A percentile compares a stretch with the other conserved stretches of the same genome.
These are phyloP conservation scores for Colletotrichum australisinense DNA, from an alignment of 2,329 filamentous ascomycete species.

Conservation along the genomic window DNA sequence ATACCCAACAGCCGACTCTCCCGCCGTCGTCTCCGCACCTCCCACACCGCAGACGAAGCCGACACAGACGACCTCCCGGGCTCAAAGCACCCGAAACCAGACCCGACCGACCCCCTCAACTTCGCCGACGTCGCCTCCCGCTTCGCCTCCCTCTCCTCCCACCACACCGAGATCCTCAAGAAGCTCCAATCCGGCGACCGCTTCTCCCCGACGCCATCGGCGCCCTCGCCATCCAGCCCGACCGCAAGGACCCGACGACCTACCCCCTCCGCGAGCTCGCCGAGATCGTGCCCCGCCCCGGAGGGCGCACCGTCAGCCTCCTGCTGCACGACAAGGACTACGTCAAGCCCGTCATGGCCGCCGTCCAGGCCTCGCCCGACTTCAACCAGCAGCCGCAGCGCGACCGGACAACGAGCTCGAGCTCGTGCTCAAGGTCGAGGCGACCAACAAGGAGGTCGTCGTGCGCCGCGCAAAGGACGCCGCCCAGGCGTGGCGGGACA, in stretches of 20 bases:
- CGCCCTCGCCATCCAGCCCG: conserved; percentile 52
- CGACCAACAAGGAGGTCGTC: conserved; percentile 61
- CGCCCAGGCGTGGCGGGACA: conserved; percentile 62
- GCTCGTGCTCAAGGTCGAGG: conserved; percentile 65
- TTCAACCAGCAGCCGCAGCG: conserved; percentile 73
- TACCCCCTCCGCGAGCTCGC: conserved; percentile 68
- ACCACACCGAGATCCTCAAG: conserved; percentile 54
- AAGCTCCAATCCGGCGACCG: conserved; percentile 59
- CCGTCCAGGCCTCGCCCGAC: conserved; percentile 61
- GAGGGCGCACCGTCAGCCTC: conserved; percentile 53
- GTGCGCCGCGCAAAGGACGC: conserved; percentile 55
- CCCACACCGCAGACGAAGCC: conserved; percentile 38
- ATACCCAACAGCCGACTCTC: conserved; percentile 35
- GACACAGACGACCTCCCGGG: conserved; percentile 35
- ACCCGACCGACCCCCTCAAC: conserved; percentile 59
- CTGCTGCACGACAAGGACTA: conserved; percentile 55
- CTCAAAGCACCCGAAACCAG: conserved; percentile 43
- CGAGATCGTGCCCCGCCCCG: conserved; percentile 61
- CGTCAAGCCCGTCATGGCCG: conserved; percentile 66
- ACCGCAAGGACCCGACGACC: conserved; percentile 40
- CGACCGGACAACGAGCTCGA: conserved; percentile 69
- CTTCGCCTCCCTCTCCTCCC: conserved; percentile 52
- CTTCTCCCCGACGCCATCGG: conserved; percentile 64
- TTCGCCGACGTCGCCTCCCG: conserved; percentile 60
- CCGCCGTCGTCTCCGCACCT: conserved; percentile 32